phyloP scores from a whole-genome alignment of 257 asterid genomes.

The Solanum lycopersicoides region DNA sequence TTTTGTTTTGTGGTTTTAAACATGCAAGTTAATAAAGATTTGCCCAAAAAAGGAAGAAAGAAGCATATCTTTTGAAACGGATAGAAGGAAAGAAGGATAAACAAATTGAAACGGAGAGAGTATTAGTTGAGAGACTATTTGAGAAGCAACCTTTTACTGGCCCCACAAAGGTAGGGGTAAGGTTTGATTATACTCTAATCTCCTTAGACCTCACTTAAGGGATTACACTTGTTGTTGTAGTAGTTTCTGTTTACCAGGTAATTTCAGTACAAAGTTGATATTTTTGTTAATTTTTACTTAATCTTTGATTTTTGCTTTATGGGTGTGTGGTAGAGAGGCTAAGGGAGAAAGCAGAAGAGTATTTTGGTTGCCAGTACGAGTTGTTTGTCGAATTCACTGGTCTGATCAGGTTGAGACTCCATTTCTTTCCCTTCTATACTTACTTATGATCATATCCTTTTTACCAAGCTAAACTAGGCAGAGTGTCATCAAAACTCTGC shows the following conservation, averaged over 20 bases:
- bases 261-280: not conserved
- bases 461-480: not conserved
- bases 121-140: not conserved
- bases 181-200: not conserved
- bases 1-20: not conserved
- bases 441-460: not conserved
- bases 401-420: slow-evolving; percentile 48
- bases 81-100: not conserved
- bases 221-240: not conserved
- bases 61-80: not conserved
- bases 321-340: slow-evolving; percentile 37
- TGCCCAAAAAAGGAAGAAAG: not conserved
- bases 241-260: not conserved
- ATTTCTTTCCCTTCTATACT: not conserved
- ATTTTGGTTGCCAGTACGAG: slow-evolving; percentile 69
- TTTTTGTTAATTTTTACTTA: not conserved
- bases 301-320: not conserved
- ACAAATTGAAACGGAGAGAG: not conserved
- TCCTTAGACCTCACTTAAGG: not conserved
- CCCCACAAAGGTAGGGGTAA: not conserved
- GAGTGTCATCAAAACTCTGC: not conserved
- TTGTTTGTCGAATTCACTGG: slow-evolving; percentile 91
- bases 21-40: not conserved
- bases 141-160: not conserved
- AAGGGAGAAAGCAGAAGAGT: slow-evolving; percentile 77